Base-by-base conservation (phyloP, 371 early-diverging fungal genomes). In the Mycotypha africana region DNA sequence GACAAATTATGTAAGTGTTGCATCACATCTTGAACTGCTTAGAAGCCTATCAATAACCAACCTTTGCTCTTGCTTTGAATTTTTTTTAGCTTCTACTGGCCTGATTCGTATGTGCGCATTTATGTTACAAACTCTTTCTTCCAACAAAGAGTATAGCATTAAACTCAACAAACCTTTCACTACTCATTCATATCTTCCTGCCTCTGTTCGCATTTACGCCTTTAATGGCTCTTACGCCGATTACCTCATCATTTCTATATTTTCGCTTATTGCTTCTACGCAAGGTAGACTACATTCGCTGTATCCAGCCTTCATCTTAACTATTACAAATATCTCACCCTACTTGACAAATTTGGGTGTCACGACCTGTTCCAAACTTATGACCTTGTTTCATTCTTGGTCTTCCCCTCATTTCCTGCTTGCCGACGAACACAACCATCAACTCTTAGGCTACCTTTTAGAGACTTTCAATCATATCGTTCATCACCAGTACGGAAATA, bases 161-260 rank as follows among this genome's bases (percentile, higher is more conserved):
- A 84, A 80, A 42, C 67, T 94, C 24, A 92, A 92, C 62, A 79
- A 77, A 41, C 51, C 76, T 7, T 93, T 91, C 49, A 81, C 85
- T 16, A 69, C 70, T 16, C 80, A 84, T 45, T 65, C 85, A 0
- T 73, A 82, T 2, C 60, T 86, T 12, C 85, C 86, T 10, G 67
- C 75, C 11, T 66, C 51, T 36, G 78, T 85, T 51, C 78, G 84
- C 23, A 73, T 93, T 32, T 85, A 85, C 11, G 74, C 78, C 31
- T 88, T 89, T 48, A 65, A 78, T 38, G 89, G 92, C 3, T 82
- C 76, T 17, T 91, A 89, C 62, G 92, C 81, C 1, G 93, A 94
- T 54, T 90, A 84, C 64, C 70, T 92, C 45, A 77, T 91, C 33
- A 74, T 83, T 15, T 79, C 89, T 11, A 77, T 91, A 17, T 84